A percentile compares a stretch with the other conserved stretches of the same genome.
Conservation (phyloP, 805 yeast genomes). For the Candida succiphila region DNA sequence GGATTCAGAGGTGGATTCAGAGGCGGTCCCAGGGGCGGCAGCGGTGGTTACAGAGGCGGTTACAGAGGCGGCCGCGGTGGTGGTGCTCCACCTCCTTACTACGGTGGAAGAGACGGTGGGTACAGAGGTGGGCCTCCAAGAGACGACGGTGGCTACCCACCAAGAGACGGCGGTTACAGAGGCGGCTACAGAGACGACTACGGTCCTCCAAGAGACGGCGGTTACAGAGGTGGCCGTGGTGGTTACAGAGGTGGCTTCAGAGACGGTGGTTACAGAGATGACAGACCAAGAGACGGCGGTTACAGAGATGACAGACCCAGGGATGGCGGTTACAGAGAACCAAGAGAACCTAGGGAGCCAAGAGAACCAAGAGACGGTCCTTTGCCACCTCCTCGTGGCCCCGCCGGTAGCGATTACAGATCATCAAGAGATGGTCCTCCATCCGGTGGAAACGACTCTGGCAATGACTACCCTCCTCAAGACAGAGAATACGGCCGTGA, state of each 20-base stretch:
- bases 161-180: no score
- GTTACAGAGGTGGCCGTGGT: conserved; percentile 29
- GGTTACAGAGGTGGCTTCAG: conserved; percentile 23
- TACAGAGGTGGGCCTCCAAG: conserved; percentile 20
- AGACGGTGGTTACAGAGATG: conserved; percentile 17
- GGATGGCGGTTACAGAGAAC: conserved; percentile 18
- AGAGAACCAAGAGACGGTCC: conserved; percentile 15
- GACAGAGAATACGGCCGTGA: conserved; percentile 52
- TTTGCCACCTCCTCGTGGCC: conserved; percentile 9
- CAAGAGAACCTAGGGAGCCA: background rate
- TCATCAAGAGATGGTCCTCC: conserved; percentile 25
- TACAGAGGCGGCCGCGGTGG: conserved; percentile 17
- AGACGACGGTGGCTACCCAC: conserved; percentile 18
- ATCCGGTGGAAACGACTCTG: conserved; percentile 24
- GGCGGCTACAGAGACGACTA: conserved; percentile 26
- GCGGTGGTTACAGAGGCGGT: conserved; percentile 28
- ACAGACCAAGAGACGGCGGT: conserved; percentile 27
- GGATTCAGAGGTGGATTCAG: conserved; percentile 37
- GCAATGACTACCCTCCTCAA: conserved; percentile 27
- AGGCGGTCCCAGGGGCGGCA: conserved; percentile 19
- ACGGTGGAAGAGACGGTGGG: conserved; percentile 26
- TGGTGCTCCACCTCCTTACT: no score
- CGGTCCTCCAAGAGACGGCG: conserved; percentile 27
- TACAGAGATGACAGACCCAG: conserved; percentile 20
- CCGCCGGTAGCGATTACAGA: conserved; percentile 17